phyloP scores from a whole-genome alignment of 352 stramenopile genomes.

The Thraustotheca clavata region DNA sequence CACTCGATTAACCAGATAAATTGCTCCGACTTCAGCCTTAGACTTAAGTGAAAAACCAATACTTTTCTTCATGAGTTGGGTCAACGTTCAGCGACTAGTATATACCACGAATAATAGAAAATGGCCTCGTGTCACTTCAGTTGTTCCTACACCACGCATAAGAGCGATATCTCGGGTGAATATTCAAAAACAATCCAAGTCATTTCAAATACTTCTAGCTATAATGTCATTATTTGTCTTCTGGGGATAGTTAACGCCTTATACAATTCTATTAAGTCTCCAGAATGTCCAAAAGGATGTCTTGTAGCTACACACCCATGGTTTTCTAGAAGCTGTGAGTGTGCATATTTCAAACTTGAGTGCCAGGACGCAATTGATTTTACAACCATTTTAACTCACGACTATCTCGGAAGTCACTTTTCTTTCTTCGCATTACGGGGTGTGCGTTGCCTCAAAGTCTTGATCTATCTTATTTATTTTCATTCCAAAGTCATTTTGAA shows the following conservation, averaged over 20 bases:
- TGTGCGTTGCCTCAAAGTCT: background rate
- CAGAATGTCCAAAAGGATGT: background rate
- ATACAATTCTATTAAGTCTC: background rate
- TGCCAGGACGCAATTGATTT: background rate
- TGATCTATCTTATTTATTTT: background rate
- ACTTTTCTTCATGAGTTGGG: background rate
- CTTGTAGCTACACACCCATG: background rate
- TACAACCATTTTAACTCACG: background rate
- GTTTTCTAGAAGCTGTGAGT: background rate
- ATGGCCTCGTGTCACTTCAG: no score
- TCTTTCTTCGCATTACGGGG: background rate
- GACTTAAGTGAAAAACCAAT: background rate
- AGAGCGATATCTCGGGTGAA: background rate
- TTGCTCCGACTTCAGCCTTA: background rate
- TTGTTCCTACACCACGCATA: background rate
- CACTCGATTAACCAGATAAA: background rate
- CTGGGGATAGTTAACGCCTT: background rate
- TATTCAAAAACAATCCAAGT: background rate
- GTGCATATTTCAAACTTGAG: background rate
- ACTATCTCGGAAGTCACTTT: no score
- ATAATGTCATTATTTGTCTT: background rate
- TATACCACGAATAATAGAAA: background rate
- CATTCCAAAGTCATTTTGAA: background rate
- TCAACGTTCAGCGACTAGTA: background rate
- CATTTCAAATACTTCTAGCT: background rate